Conservation (phyloP, 1,284 basidiomycete genomes). For the Microbotryomycetes sp. region DNA sequence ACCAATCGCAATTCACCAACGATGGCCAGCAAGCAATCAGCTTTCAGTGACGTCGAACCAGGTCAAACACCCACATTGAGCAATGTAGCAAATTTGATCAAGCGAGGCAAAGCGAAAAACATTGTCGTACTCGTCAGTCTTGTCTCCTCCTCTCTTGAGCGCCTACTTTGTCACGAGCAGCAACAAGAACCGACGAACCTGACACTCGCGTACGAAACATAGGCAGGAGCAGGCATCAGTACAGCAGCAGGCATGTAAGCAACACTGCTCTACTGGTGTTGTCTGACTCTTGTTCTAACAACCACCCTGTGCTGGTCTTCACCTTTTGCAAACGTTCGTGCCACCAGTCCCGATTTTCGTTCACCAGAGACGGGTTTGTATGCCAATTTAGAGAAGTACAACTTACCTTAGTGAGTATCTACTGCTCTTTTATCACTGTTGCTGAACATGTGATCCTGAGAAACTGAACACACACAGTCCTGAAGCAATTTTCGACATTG, state of each 20-base stretch:
- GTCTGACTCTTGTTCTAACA: background rate
- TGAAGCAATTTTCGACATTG: constrained; percentile 53
- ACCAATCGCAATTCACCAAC: too few relatives aligned
- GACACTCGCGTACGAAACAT: background rate
- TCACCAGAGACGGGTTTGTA: constrained; percentile 52
- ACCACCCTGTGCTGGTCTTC: background rate
- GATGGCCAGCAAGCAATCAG: too few relatives aligned
- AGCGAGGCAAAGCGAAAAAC: constrained; percentile 43
- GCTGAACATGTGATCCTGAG: background rate
- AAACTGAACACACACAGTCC: constrained; percentile 38
- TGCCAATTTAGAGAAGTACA: constrained; percentile 49
- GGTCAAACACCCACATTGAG: constrained; percentile 27
- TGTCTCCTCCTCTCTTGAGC: background rate
- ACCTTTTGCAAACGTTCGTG: background rate
- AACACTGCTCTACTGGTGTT: background rate
- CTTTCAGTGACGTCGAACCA: constrained; percentile 12
- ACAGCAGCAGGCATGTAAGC: constrained; percentile 47
- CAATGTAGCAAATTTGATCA: constrained; percentile 42
- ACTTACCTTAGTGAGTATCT: constrained; percentile 45
- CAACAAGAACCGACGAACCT: too few relatives aligned
- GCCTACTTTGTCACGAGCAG: too few relatives aligned
- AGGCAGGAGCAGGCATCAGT: constrained; percentile 47
- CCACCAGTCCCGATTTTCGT: constrained; percentile 44
- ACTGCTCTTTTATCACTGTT: background rate
- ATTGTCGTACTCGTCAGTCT: constrained; percentile 47